A percentile compares a stretch with the other conserved stretches of the same genome.
Evolutionary conservation across 2,329 filamentous ascomycete species (phyloP).

Genomic region (Orbilia javanica): DNA sequence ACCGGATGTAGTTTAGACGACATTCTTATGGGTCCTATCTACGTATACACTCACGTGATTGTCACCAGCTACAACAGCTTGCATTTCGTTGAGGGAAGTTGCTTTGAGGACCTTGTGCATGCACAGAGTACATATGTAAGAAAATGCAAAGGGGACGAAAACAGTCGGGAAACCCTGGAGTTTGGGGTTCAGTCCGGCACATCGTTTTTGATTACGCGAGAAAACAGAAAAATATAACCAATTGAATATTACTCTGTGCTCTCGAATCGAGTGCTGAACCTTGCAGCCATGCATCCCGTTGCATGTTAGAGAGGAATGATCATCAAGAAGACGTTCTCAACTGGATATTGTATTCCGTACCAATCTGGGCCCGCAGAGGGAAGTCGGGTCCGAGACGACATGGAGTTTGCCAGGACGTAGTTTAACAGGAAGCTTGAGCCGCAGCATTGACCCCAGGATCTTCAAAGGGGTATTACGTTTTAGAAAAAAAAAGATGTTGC

Average conservation of each 20-base stretch:
- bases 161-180: neutral
- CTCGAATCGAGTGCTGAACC: constrained; percentile 27
- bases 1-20: constrained; percentile 3
- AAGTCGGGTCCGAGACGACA: constrained; percentile 14
- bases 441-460: constrained; percentile 25
- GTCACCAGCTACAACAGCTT: neutral
- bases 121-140: neutral
- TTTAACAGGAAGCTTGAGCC: constrained; percentile 54
- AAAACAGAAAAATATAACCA: constrained; percentile 3
- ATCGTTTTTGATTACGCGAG: neutral
- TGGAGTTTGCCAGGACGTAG: constrained; percentile 16
- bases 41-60: constrained; percentile 18
- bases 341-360: neutral
- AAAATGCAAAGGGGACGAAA: neutral
- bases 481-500: constrained; percentile 40
- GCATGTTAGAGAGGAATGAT: constrained; percentile 21
- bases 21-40: neutral
- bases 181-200: neutral
- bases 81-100: constrained; percentile 1
- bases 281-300: constrained; percentile 26
- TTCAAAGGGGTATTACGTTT: constrained; percentile 18
- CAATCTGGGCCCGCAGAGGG: constrained; percentile 11
- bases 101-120: neutral
- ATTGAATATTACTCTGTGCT: neutral
- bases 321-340: constrained; percentile 13